Evolutionary conservation across 2,329 filamentous ascomycete species (phyloP).

Genomic region (Calonectria naviculata): DNA sequence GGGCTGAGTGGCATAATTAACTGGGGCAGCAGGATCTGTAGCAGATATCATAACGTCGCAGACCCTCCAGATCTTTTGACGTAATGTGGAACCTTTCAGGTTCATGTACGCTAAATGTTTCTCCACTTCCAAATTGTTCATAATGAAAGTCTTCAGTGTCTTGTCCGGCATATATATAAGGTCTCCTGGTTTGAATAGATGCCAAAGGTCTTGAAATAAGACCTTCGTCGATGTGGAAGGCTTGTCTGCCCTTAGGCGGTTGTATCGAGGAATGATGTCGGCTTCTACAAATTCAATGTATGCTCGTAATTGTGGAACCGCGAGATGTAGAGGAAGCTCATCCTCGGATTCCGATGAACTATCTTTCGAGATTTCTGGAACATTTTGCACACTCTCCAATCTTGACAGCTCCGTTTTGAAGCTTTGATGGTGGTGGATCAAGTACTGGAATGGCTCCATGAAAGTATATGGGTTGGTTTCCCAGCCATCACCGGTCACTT

Average conservation of each 20-base stretch:
- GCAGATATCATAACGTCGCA: neutral
- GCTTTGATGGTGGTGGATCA: neutral
- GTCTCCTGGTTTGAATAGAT: constrained; percentile 10
- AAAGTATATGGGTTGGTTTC: constrained; percentile 2
- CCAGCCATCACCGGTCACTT: neutral
- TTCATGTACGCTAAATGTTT: neutral
- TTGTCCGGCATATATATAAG: constrained; percentile 2
- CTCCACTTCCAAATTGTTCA: neutral
- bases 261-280: neutral
- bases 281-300: constrained; percentile 1
- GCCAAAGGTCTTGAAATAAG: constrained; percentile 8
- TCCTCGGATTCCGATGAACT: neutral
- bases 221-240: neutral
- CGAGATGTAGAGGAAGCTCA: neutral
- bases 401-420: neutral
- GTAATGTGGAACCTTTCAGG: neutral
- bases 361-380: neutral
- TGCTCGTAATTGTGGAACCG: neutral
- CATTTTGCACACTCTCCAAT: neutral
- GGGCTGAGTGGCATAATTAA: neutral
- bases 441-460: constrained; percentile 1
- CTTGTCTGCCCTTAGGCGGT: neutral
- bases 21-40: neutral
- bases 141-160: neutral
- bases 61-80: constrained; percentile 8